phyloP scores from a whole-genome alignment of 129 eudicot genomes.

The Artemisia argyi region DNA sequence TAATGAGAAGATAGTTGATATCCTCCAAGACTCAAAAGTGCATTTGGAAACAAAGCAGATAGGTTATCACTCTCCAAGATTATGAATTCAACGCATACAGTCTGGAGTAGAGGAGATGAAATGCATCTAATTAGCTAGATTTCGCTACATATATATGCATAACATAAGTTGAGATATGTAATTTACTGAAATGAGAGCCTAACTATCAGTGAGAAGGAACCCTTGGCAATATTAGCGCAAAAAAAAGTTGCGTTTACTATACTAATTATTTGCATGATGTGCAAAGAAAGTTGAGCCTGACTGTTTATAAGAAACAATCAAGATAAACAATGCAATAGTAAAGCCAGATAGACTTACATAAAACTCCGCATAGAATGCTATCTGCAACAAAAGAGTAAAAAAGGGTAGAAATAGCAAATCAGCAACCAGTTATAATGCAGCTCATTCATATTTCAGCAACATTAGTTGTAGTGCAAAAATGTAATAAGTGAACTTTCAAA shows the following conservation, averaged over 20 bases:
- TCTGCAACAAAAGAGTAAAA: slow-evolving; percentile 50
- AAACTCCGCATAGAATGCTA: slow-evolving; percentile 69
- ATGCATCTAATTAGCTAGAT: slow-evolving; percentile 4
- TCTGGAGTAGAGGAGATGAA: slow-evolving; percentile 39
- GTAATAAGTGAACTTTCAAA: too few species aligned
- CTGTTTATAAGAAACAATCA: background rate
- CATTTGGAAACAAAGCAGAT: slow-evolving; percentile 84
- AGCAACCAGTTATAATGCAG: slow-evolving; percentile 7
- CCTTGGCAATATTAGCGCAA: too few species aligned
- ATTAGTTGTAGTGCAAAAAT: too few species aligned
- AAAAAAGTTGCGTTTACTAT: too few species aligned
- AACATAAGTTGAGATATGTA: background rate
- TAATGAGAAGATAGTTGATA: slow-evolving; percentile 46
- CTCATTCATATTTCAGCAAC: too few species aligned
- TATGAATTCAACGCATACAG: slow-evolving; percentile 79
- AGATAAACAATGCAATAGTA: background rate
- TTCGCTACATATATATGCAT: background rate
- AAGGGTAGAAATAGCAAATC: background rate
- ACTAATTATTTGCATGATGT: too few species aligned
- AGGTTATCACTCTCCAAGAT: slow-evolving; percentile 91
- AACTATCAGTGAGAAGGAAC: too few species aligned
- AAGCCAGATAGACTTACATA: slow-evolving; percentile 60
- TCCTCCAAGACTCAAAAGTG: slow-evolving; percentile 52
- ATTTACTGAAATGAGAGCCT: background rate
- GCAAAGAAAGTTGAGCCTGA: background rate